phyloP scores from a whole-genome alignment of 352 stramenopile genomes.

The Globisporangium nagaii region DNA sequence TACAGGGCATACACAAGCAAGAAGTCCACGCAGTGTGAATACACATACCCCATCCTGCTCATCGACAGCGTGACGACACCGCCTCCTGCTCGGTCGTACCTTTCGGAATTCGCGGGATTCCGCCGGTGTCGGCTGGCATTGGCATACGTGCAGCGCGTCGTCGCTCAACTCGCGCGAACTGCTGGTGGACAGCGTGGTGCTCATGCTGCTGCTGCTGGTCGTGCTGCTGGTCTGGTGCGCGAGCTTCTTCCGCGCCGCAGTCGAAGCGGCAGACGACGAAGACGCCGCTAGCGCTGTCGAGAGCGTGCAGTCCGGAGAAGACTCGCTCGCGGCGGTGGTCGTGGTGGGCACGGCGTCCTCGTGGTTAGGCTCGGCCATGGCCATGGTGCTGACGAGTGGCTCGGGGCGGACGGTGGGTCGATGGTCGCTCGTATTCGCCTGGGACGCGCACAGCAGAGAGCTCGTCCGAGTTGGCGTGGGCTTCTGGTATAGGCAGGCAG shows the following conservation, averaged over 20 bases:
- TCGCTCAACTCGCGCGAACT: neutral
- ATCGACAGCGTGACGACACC: neutral
- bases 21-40: too few relatives aligned
- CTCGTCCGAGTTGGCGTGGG: neutral
- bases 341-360: slow-evolving; percentile 1
- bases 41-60: neutral
- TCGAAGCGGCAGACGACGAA: neutral
- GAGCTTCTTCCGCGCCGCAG: slow-evolving; percentile 8
- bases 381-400: too few relatives aligned
- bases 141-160: slow-evolving; percentile 23
- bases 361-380: slow-evolving; percentile 6
- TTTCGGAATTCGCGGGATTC: slow-evolving; percentile 82
- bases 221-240: slow-evolving; percentile 7
- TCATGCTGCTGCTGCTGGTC: neutral
- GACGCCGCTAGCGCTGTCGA: too few relatives aligned
- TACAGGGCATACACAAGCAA: slow-evolving; percentile 17
- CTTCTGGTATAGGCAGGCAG: too few relatives aligned
- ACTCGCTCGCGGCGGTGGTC: neutral
- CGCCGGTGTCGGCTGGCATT: slow-evolving; percentile 60
- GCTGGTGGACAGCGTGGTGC: neutral
- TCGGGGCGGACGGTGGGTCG: too few relatives aligned
- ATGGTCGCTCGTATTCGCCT: too few relatives aligned
- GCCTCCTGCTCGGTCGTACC: slow-evolving; percentile 18
- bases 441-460: neutral
- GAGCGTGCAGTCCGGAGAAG: slow-evolving; percentile 3